Base-by-base conservation (phyloP, 768 basidiomycete species). In the Mycena capillaripes region DNA sequence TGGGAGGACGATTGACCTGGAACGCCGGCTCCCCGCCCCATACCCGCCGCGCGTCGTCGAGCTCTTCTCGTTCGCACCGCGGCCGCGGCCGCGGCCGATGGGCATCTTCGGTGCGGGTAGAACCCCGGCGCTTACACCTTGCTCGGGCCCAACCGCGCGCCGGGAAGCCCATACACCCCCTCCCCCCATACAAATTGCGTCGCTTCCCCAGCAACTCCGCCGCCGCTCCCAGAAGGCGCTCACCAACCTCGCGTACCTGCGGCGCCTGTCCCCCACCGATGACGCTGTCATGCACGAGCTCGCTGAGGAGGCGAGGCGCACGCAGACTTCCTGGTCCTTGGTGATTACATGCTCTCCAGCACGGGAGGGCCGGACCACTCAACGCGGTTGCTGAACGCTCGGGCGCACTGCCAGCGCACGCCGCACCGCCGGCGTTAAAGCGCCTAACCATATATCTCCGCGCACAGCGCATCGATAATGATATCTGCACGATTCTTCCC, bases 301-400 rank as follows among this genome's bases (percentile, higher is more conserved):
- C 69, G 78, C 85, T 25, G 94, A 95, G 80, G 95, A 96, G 79
- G 86, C 5, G 88, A 85, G 50, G 89, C 90, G 16, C 89, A 92
- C 14, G 73, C 81, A 21, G 92, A 96, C 82, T 88, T 90, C 56
- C 83, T 92, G 68, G n/a, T n/a, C n/a, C n/a, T n/a, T 91, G 83
- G 73, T 74, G 59, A 48, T 64, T 74, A 12, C 17, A 6, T 12
- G 36, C 27, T 55, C 4, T 38, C 21, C 48, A 40, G 29, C 21
- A 12, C 5, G 27, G 12, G 52, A 21, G 17, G 52, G n/a, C n/a
- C n/a, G n/a, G n/a, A n/a, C n/a, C n/a, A n/a, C n/a, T n/a, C n/a
- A n/a, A n/a, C n/a, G n/a, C n/a, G n/a, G n/a, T n/a, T n/a, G n/a
- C n/a, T n/a, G n/a, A n/a, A n/a, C n/a, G n/a, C n/a, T n/a, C n/a